A percentile compares a stretch with the other conserved stretches of the same genome.
phyloP scores from a whole-genome alignment of 495 filamentous ascomycete genomes.

The Penicillium cosmopolitanum region DNA sequence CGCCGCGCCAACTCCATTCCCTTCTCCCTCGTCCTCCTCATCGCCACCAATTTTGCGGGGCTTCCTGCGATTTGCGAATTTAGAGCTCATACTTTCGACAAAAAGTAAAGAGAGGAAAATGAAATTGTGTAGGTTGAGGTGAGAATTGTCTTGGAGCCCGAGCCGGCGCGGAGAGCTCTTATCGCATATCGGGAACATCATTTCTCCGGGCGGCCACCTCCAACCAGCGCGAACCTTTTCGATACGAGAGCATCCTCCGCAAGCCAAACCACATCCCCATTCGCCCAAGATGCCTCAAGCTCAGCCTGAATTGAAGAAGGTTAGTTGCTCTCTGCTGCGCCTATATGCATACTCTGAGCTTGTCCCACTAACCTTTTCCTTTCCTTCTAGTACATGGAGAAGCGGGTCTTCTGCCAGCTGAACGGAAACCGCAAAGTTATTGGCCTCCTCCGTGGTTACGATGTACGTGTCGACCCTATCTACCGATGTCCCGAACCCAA shows the following conservation, averaged over 20 bases:
- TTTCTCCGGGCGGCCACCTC: slow-evolving; percentile 33
- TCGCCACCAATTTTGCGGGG: slow-evolving; percentile 72
- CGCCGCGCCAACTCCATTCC: slow-evolving; percentile 45
- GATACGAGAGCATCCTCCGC: not conserved
- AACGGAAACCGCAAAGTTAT: slow-evolving; percentile 98
- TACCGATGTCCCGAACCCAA: not conserved
- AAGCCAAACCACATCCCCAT: slow-evolving; percentile 19
- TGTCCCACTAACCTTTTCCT: slow-evolving; percentile 18
- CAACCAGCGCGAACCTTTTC: not conserved
- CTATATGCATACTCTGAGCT: not conserved
- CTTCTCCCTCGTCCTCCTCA: slow-evolving; percentile 70
- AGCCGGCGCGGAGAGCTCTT: slow-evolving; percentile 17
- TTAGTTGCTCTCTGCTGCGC: slow-evolving; percentile 34
- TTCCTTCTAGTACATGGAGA: slow-evolving; percentile 87
- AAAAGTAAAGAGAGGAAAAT: not conserved
- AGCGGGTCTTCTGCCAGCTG: slow-evolving; percentile 94
- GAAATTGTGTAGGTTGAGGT: not conserved
- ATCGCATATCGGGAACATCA: slow-evolving; percentile 38
- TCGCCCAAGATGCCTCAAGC: slow-evolving; percentile 88
- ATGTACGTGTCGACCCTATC: slow-evolving; percentile 63
- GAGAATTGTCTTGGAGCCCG: not conserved
- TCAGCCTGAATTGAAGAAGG: slow-evolving; percentile 98
- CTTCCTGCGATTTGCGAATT: slow-evolving; percentile 70
- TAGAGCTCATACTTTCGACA: slow-evolving; percentile 59
- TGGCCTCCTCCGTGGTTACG: slow-evolving; percentile 91